Evolutionary conservation across 1,284 basidiomycete species (phyloP), one percentile per base, ranked within the genome.

Genomic region (Vanrija pseudolonga): DNA sequence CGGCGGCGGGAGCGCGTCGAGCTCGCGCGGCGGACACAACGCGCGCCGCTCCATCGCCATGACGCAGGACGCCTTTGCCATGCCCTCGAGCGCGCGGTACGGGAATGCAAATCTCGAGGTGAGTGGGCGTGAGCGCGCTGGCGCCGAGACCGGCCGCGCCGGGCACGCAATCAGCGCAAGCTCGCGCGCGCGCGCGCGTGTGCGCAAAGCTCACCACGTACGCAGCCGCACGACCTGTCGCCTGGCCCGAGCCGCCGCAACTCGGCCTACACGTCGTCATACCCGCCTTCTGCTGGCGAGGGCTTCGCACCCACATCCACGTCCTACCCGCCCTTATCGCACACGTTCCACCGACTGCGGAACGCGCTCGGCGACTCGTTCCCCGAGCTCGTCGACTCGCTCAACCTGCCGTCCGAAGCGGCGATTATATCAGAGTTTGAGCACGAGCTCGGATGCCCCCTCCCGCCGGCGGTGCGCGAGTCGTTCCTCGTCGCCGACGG

Each of bases 331-430:
- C 85, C 89, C 22, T 78, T 93, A 20, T 76, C 82, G 20, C 81
- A 82, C 51, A 90, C 90, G 0, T 93, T 90, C 87, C 80, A 82
- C 62, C 85, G 90, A 28, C 80, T 95, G 47, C 85, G 85, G 56
- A 73, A 78, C 20, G 90, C 88, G 82, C 84, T 94, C 23, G 79
- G 76, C 56, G 82, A 84, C 56, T 85, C 91, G 74, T 93, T 92
- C 75, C 90, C 90, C 40, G 90, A 95, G 68, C 83, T 95, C 18
- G 87, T 88, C 41, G 90, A 95, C 71, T 92, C 90, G 19, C 85
- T 95, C 63, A 93, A 93, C 74, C 87, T 87, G 61, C 89, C 89
- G 59, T 88, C 89, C 57, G 80, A 86, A 40, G 85, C 85, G 7
- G 82, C 83, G 59, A 84, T 89, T 66, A 81, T 94, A 50, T 80